Evolutionary conservation across 2,329 filamentous ascomycete genomes (phyloP).

Genomic region (Cadophora malorum): DNA sequence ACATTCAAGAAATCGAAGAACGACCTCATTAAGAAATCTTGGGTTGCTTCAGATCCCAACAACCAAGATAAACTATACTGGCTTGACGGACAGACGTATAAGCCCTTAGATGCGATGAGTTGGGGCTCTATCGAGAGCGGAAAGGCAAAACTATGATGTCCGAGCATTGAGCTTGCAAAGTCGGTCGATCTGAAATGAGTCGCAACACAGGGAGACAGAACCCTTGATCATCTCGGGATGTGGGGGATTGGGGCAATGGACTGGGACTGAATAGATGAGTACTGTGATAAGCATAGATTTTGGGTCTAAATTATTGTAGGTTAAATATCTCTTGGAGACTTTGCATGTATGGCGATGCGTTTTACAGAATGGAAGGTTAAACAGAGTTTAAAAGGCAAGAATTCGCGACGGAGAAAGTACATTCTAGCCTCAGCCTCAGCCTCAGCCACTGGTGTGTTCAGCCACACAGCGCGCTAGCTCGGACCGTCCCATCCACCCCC

Average conservation of each 20-base stretch:
- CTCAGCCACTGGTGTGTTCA: too few species aligned
- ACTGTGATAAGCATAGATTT: background rate
- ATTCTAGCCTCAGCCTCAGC: too few species aligned
- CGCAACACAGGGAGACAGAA: background rate
- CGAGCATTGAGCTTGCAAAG: background rate
- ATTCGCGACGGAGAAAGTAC: too few species aligned
- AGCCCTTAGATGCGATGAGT: constrained; percentile 46
- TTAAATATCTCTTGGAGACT: too few species aligned
- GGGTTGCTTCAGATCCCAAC: constrained; percentile 46
- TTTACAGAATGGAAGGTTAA: too few species aligned
- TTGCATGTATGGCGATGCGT: too few species aligned
- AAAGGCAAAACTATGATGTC: constrained; percentile 47
- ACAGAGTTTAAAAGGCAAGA: too few species aligned
- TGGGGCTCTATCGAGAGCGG: constrained; percentile 52
- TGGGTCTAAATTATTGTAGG: too few species aligned
- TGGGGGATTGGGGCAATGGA: background rate
- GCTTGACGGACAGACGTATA: constrained; percentile 50
- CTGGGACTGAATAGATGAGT: background rate
- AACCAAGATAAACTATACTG: constrained; percentile 51
- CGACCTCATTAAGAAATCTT: constrained; percentile 51
- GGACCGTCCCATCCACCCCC: too few species aligned
- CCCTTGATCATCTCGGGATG: background rate
- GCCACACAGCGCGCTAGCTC: too few species aligned
- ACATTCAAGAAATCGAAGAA: constrained; percentile 58
- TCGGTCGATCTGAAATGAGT: background rate